Percentiles rank a stretch among this genome's conserved stretches.
These are phyloP conservation scores for Phytophthora pseudosyringae DNA, from an alignment of 352 stramenopile species.

Conservation along the genomic window DNA sequence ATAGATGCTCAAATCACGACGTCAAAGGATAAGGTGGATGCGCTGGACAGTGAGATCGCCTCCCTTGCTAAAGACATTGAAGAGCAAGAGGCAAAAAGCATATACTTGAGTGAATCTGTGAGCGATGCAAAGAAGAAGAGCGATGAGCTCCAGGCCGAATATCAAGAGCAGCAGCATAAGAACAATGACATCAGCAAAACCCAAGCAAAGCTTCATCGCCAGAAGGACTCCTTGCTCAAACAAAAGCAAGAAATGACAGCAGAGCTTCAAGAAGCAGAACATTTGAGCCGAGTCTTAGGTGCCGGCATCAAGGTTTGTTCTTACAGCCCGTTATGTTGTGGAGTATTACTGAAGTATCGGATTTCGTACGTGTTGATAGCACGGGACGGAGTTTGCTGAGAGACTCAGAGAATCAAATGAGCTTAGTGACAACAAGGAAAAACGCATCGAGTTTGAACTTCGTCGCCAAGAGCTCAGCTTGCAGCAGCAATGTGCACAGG, in stretches of 20 bases:
- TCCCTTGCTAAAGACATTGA: conserved; percentile 33
- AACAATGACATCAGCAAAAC: conserved; percentile 24
- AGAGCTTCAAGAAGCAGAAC: conserved; percentile 25
- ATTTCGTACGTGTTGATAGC: conserved; percentile 12
- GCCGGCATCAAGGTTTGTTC: conserved; percentile 42
- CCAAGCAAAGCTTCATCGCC: conserved; percentile 33
- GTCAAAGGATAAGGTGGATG: conserved; percentile 14
- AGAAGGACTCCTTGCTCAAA: conserved; percentile 29
- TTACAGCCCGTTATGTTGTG: not conserved
- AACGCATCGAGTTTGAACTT: conserved; percentile 42
- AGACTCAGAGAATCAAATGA: conserved; percentile 20
- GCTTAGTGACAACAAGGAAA: conserved; percentile 13
- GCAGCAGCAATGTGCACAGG: conserved; percentile 33
- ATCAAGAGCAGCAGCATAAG: conserved; percentile 24
- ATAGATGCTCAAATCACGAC: conserved; percentile 22
- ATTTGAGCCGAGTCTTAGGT: conserved; percentile 30
- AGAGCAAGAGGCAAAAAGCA: conserved; percentile 24
- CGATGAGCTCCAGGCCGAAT: conserved; percentile 20
- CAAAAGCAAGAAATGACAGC: conserved; percentile 24
- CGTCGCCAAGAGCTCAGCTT: conserved; percentile 33
- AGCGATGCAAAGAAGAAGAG: conserved; percentile 18
- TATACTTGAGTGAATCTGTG: conserved; percentile 15
- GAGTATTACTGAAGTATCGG: not conserved
- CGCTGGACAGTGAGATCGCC: conserved; percentile 24
- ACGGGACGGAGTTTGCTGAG: conserved; percentile 29